Base-by-base conservation (phyloP, 192 early-diverging fungal genomes). In the Backusella australiensis region DNA sequence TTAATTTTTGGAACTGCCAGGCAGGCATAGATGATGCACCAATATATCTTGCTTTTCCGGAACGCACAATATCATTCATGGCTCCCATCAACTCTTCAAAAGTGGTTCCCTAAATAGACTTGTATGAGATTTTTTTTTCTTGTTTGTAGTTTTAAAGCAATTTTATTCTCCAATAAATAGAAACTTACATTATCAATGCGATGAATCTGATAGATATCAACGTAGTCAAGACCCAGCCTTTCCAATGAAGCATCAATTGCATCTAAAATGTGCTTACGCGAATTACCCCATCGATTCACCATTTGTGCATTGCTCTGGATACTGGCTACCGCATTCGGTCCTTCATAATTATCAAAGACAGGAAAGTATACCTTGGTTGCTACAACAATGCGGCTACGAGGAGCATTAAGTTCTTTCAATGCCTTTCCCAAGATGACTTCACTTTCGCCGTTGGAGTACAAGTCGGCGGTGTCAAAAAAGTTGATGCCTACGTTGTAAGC, bases 171-270 rank as follows among this genome's bases (percentile, higher is more conserved):
- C 6, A 38, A 67, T 1, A n/a, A 9, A 66, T 34, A 34, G 6
- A 34, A 29, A 68, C 21, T 72, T 65, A 73, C 63, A 32, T 32
- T 5, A n/a, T 69, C 81, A 65, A 52, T 78, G 1, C 85, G 80
- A 68, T 89, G 83, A 4, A 89, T 77, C 29, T 86, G 75, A 67
- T 89, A 89, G 12, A 89, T 49, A 79, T 90, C 88, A 70, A 88
- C 88, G 71, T 89, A 89, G n/a, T 68, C 59, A 12, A 67, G 23
- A 19, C 59, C 81, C 23, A 83, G 41, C 17, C 83, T 32, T 53
- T 82, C 34, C 11, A 84, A 46, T 6, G 72, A 75, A 6, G 52
- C 82, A 26, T 80, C 79, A 26, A 83, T 67, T 36, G 67, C 77
- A 34, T 82, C 39, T 7, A 83, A 71, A 14, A 83, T 77, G 53